Conservation (phyloP, 768 basidiomycete species). For the Russula vinacea region DNA sequence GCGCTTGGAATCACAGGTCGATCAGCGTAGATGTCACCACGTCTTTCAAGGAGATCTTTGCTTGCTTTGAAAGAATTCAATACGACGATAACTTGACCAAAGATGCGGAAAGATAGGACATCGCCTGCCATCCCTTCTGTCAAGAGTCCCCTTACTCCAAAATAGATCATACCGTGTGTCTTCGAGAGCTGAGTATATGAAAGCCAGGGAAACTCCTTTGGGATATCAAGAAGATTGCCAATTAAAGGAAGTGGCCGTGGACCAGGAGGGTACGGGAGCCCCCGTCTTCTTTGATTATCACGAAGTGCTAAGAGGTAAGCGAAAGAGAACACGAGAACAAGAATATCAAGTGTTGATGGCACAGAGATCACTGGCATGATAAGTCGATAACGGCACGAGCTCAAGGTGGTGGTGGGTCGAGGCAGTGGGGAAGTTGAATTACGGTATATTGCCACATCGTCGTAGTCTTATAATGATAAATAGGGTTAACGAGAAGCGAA, state of each 20-base stretch:
- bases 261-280: slow-evolving; percentile 20
- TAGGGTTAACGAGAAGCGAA: too few species aligned
- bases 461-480: too few species aligned
- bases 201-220: slow-evolving; percentile 13
- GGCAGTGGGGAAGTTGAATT: too few species aligned
- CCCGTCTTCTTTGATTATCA: neutral
- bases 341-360: neutral
- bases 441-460: too few species aligned
- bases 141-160: too few species aligned
- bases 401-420: neutral
- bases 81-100: slow-evolving; percentile 8
- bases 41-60: slow-evolving; percentile 18
- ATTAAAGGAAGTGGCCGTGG: slow-evolving; percentile 12
- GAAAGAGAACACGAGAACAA: neutral
- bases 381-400: neutral
- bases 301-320: neutral
- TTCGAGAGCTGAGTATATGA: neutral
- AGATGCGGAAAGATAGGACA: slow-evolving; percentile 11
- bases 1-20: slow-evolving; percentile 2
- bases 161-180: slow-evolving; percentile 8
- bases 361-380: neutral
- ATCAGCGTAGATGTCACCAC: slow-evolving; percentile 12
- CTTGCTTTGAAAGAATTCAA: slow-evolving; percentile 1
- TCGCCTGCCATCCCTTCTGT: slow-evolving; percentile 3
- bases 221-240: slow-evolving; percentile 16